Base-by-base conservation (phyloP, 768 basidiomycete species). In the Cantharellus cinnabarinus region DNA sequence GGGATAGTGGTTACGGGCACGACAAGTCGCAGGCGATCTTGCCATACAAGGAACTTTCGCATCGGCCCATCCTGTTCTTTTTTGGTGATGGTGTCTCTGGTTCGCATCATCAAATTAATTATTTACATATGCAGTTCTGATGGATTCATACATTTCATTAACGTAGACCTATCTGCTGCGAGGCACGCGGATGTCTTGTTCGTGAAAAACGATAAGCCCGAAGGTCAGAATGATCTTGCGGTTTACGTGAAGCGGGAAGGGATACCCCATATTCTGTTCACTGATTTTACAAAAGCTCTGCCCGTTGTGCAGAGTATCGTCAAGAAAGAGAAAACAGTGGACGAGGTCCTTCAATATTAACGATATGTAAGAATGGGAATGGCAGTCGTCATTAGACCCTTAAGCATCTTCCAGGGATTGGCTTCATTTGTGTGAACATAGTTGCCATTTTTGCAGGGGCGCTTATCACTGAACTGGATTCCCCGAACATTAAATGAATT, bases 41-140 rank as follows among this genome's bases (percentile, higher is more conserved):
- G 41, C 93, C 89, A 0, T 99, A 97, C 71, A 75, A 81, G n/a
- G 71, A 74, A 48, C 75, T 93, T 50, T 64, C 73, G 3, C 68
- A 79, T 53, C 79, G 82, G 3, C 94, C 95, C 2, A 81, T 78
- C 2, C 73, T 94, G 5, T 94, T 99, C 72, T 99, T 95, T 79
- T 93, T 95, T 63, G 95, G 95, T 0, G 95, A 99, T 68, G 95
- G 95, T 41, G 95, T 95, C 56, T 91, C 89, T 59, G 90, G 89
- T 87, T 58, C 48, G 77, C 71, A 38, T 54, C 44, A 29, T 48
- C 44, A 48, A 10, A 10, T 37, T 50, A 38, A 34, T 42, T n/a
- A 29, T 56, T 20, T 38, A 56, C n/a, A 48, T 10, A 29, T 29
- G 20, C 20, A 29, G 20, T 29, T 29, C 20, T 29, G 20, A 48